Base-by-base conservation (phyloP, 225 moss, liverwort and hornwort genomes). In the Antitrichia curtipendula region DNA sequence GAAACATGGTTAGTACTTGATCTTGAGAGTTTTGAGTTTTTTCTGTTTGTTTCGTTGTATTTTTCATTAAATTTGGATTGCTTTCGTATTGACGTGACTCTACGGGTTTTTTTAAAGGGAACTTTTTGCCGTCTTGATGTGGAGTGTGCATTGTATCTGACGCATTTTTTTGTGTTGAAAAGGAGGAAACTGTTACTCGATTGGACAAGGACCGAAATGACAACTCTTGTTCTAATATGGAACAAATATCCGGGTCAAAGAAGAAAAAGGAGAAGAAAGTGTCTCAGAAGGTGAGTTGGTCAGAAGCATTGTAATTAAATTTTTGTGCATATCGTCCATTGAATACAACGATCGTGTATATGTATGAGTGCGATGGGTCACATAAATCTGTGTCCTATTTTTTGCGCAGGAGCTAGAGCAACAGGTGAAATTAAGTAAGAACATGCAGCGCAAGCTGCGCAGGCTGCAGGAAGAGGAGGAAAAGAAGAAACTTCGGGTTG, bases 381-480 rank as follows among this genome's bases (percentile, higher is more conserved):
- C n/a, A 40, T 53, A 18, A 34, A 56, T 20, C 23, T 69, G 17
- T 83, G 19, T 47, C 20, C 19, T 23, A 13, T 32, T 56, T 27
- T 50, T 57, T 80, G 29, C 45, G 59, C 89, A 92, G 90, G 90
- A 91, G 69, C 54, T 83, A 23, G 89, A 89, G 81, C 85, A 85
- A 61, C 87, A 91, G 65, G 87, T 85, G 83, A 92, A 91, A 64
- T 16, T 89, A 80, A 93, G 92, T 82, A 94, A 94, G 85, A 92
- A 90, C 72, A 88, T 93, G 92, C 90, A 93, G 85, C 93, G 94
- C 58, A 94, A 94, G 89, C 87, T 94, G 63, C 94, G 93, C 27
- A 94, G 93, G 82, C 57, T 94, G 59, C 94, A 93, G 88, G 93
- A 94, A 89, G 94, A 94, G 78, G 90, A 93, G 78, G 94, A 94